Base-by-base conservation (phyloP, 2,329 filamentous ascomycete genomes). In the Aspergillus brunneoviolaceus region DNA sequence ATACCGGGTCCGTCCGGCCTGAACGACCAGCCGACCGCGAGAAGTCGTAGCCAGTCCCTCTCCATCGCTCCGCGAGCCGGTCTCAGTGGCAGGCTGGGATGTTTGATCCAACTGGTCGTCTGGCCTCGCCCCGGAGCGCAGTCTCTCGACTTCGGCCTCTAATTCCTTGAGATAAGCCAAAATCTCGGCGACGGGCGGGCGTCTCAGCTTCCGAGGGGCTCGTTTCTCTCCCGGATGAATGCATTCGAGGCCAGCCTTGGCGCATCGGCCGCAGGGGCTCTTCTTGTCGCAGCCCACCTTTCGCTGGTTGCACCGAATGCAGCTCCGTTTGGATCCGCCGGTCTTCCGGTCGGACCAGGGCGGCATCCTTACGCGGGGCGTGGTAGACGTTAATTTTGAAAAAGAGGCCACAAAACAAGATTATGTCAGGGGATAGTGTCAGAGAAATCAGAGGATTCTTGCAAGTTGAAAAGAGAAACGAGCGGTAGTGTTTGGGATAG, bases 231-330 rank as follows among this genome's bases (percentile, higher is more conserved):
- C 63, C 1, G 67, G 67, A 51, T 60, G 67, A 10, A 27, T 27
- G 50, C 69, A 70, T 48, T 63, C 47, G 4, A 49, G 50, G 3
- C 59, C 55, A 2, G 57, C 49, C 42, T 66, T 64, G 5, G 63
- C 16, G 45, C 67, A 70, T 1, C 50, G 33, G 3, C 27, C 45
- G 57, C 74, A 76, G 7, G 72, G 72, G n/a, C 67, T 42, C 29
- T 59, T 65, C 58, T 70, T 72, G 60, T 73, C 68, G 49, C 74
- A 77, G 14, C 70, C 67, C 21, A 76, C 62, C 55, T 76, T 76
- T 45, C 66, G 66, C 25, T 66, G 63, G 58, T 71, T 70, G 63
- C 74, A 77, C 4, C 63, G 58, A n/a, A 58, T 56, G 49, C 74
- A 76, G 47, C 69, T 70, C 19, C 66, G 65, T 45, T 45, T 45